A percentile compares a stretch with the other conserved stretches of the same genome.
phyloP scores from a whole-genome alignment of 176 grass and related monocot genomes.

The Alloteropsis semialata region DNA sequence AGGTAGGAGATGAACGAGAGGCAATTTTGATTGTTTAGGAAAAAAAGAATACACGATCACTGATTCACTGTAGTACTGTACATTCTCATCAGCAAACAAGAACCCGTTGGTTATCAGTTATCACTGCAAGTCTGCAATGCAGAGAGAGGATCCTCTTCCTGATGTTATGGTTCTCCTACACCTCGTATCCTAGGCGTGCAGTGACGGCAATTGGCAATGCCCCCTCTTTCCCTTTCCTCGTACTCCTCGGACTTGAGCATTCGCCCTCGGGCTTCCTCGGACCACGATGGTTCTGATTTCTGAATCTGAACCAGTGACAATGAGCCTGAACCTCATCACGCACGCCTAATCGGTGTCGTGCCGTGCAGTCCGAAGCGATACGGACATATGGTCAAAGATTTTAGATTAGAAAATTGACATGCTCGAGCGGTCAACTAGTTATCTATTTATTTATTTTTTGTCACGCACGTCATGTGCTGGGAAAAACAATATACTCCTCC shows the following conservation, averaged over 20 bases:
- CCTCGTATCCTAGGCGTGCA: neutral
- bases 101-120: neutral
- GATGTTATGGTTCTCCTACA: neutral
- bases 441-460: neutral
- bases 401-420: no score
- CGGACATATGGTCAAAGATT: neutral
- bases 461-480: neutral
- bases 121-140: neutral
- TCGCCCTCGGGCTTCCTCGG: conserved; percentile 6
- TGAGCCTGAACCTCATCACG: neutral
- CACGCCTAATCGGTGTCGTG: neutral
- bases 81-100: neutral
- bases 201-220: neutral
- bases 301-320: neutral
- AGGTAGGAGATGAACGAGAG: neutral
- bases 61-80: no score
- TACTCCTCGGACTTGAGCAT: no score
- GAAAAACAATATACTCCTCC: neutral
- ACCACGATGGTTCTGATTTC: neutral
- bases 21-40: conserved; percentile 1
- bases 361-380: neutral
- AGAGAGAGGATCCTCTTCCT: neutral
- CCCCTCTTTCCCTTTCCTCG: neutral
- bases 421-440: neutral
- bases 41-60: neutral